These are phyloP conservation scores for Candida piceae DNA, from an alignment of 805 yeast species.

Conservation along the genomic window DNA sequence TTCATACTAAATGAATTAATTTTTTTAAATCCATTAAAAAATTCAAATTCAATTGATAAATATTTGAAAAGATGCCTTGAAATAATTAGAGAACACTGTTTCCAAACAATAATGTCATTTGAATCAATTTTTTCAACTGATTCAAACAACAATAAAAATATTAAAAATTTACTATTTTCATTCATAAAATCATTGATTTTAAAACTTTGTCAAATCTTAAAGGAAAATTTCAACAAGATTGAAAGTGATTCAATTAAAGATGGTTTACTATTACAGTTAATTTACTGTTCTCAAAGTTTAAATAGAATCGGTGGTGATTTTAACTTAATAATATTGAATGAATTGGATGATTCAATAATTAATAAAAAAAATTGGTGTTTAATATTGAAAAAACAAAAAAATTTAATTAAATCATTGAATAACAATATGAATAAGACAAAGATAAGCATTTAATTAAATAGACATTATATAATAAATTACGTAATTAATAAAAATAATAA, in stretches of 20 bases:
- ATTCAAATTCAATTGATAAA: conserved; percentile 47
- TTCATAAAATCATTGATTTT: conserved; percentile 32
- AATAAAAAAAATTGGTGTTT: conserved; percentile 38
- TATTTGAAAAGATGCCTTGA: conserved; percentile 78
- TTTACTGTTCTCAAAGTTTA: conserved; percentile 85
- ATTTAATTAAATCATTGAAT: conserved; percentile 24
- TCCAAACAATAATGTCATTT: conserved; percentile 64
- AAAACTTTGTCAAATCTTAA: conserved; percentile 28
- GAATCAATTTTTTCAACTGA: conserved; percentile 53
- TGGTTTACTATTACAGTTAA: conserved; percentile 73
- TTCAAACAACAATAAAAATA: conserved; percentile 11
- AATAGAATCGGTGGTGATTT: conserved; percentile 69
- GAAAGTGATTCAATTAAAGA: conserved; percentile 41
- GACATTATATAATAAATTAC: too few relatives aligned
- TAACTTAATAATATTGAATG: conserved; percentile 45
- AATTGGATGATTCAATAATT: conserved; percentile 27
- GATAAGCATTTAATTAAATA: too few relatives aligned
- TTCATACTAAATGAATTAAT: conserved; percentile 61
- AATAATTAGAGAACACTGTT: conserved; percentile 76
- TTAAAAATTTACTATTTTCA: conserved; percentile 31
- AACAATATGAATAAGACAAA: too few relatives aligned
- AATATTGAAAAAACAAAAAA: conserved; percentile 40
- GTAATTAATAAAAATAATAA: too few relatives aligned
- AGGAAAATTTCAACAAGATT: conserved; percentile 29
- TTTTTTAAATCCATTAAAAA: conserved; percentile 50